These are phyloP conservation scores for Buxus sempervirens DNA, from an alignment of 164 flowering plant species.

Conservation along the genomic window DNA sequence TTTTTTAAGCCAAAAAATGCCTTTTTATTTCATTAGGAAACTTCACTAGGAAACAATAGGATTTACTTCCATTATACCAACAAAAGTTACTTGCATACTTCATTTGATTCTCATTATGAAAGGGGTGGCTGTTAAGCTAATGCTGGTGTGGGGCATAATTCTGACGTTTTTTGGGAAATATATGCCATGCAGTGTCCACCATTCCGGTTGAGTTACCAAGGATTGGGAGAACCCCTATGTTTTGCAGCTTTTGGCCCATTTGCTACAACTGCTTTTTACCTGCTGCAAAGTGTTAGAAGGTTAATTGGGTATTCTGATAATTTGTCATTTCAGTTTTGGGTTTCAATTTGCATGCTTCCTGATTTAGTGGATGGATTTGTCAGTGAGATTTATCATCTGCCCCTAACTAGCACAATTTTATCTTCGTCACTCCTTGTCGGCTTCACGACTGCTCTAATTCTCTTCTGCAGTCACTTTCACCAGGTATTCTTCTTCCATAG, in stretches of 20 bases:
- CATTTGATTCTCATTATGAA: not conserved
- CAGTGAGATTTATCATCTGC: constrained; percentile 28
- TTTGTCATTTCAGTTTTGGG: not conserved
- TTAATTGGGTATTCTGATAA: constrained; percentile 5
- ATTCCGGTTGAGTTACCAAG: constrained; percentile 80
- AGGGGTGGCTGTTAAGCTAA: not conserved
- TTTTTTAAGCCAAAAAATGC: not conserved
- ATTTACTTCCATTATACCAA: not conserved
- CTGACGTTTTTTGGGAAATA: not conserved
- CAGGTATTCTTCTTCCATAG: constrained; percentile 44
- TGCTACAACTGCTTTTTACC: constrained; percentile 81
- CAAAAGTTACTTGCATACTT: not conserved
- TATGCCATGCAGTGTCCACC: constrained; percentile 75
- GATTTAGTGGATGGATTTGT: constrained; percentile 3
- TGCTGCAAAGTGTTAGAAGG: constrained; percentile 61
- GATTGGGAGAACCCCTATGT: constrained; percentile 89
- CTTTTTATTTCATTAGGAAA: not conserved
- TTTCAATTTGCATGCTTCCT: constrained; percentile 11
- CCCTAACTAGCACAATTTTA: constrained; percentile 47
- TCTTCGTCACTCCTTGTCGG: constrained; percentile 86
- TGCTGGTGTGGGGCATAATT: not conserved
- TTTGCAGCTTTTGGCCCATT: constrained; percentile 94
- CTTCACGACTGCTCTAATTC: constrained; percentile 75
- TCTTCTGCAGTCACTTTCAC: constrained; percentile 95
- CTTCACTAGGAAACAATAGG: not conserved